These are phyloP conservation scores for Hypoxylon sp. DNA, from an alignment of 2,329 filamentous ascomycete species.

Conservation along the genomic window DNA sequence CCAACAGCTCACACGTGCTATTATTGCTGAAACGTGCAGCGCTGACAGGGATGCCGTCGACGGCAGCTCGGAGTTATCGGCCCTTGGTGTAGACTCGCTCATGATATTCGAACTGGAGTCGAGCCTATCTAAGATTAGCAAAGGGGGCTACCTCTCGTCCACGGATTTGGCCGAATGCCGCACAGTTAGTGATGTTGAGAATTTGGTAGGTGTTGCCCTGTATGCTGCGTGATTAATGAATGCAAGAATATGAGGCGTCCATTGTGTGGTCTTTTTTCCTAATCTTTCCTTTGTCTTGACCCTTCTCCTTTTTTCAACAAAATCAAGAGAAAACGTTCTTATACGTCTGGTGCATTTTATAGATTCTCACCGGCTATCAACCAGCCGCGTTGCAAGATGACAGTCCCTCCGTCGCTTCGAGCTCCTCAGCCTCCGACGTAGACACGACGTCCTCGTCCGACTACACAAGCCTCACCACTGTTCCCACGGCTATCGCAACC, in stretches of 20 bases:
- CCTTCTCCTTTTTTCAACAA: not conserved
- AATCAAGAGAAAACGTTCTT: slow-evolving; percentile 1
- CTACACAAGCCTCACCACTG: not conserved
- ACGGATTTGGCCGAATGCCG: slow-evolving; percentile 19
- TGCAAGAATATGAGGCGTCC: not conserved
- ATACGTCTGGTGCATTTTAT: slow-evolving; percentile 1
- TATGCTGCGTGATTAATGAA: not conserved
- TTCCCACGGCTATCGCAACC: slow-evolving; percentile 6
- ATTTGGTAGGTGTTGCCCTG: slow-evolving; percentile 22
- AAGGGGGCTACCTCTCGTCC: slow-evolving; percentile 11
- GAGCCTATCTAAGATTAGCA: slow-evolving; percentile 17
- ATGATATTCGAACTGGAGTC: slow-evolving; percentile 29
- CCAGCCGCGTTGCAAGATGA: slow-evolving; percentile 4
- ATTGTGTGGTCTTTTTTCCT: not conserved
- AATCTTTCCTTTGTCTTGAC: not conserved
- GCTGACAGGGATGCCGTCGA: slow-evolving; percentile 16
- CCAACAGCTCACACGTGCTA: slow-evolving; percentile 5
- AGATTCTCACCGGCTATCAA: slow-evolving; percentile 6
- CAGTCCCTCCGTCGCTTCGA: not conserved
- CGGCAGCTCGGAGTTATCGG: slow-evolving; percentile 20
- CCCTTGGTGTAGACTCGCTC: slow-evolving; percentile 26
- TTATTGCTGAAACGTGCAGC: slow-evolving; percentile 18
- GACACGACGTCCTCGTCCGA: not conserved
- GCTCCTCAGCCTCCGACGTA: slow-evolving; percentile 1
- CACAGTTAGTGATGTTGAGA: slow-evolving; percentile 32